phyloP scores from a whole-genome alignment of 768 basidiomycete species.

The Xerocomus brunneocitrinus region DNA sequence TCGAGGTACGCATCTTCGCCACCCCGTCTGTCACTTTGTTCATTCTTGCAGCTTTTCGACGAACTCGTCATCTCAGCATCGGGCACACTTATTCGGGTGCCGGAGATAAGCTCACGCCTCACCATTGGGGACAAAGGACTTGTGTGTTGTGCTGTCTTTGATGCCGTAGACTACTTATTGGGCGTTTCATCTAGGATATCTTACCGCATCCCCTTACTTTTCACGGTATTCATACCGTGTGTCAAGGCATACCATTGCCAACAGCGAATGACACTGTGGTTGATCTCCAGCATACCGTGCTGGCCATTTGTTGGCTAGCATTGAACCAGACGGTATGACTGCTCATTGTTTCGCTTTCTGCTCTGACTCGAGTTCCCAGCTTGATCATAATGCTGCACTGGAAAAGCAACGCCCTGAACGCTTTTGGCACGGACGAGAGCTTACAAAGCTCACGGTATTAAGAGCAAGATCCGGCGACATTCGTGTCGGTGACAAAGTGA shows the following conservation, averaged over 20 bases:
- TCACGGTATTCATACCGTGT: constrained; percentile 43
- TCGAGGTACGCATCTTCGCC: constrained; percentile 54
- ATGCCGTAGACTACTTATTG: constrained; percentile 1
- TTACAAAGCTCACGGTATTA: constrained; percentile 60
- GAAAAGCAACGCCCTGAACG: constrained; percentile 60
- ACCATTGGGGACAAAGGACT: constrained; percentile 69
- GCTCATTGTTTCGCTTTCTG: not conserved
- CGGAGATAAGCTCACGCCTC: constrained; percentile 73
- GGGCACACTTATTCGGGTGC: constrained; percentile 64
- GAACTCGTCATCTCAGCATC: constrained; percentile 71
- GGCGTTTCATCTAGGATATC: constrained; percentile 49
- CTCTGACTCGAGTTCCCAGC: constrained; percentile 36
- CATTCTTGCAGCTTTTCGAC: constrained; percentile 63
- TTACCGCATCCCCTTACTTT: constrained; percentile 50
- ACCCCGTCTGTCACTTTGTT: constrained; percentile 6
- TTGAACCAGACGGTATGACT: constrained; percentile 73
- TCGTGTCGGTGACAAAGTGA: constrained; percentile 70
- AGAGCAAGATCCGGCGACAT: constrained; percentile 60
- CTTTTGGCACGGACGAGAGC: constrained; percentile 69
- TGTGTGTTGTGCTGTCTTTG: constrained; percentile 38
- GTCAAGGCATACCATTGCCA: constrained; percentile 41
- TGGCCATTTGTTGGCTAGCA: constrained; percentile 83
- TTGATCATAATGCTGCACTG: constrained; percentile 54
- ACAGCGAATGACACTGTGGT: constrained; percentile 59
- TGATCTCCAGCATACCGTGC: constrained; percentile 67